A percentile compares a stretch with the other conserved stretches of the same genome.
phyloP scores from a whole-genome alignment of 768 basidiomycete species.

The Hygrophorus pudorinus region DNA sequence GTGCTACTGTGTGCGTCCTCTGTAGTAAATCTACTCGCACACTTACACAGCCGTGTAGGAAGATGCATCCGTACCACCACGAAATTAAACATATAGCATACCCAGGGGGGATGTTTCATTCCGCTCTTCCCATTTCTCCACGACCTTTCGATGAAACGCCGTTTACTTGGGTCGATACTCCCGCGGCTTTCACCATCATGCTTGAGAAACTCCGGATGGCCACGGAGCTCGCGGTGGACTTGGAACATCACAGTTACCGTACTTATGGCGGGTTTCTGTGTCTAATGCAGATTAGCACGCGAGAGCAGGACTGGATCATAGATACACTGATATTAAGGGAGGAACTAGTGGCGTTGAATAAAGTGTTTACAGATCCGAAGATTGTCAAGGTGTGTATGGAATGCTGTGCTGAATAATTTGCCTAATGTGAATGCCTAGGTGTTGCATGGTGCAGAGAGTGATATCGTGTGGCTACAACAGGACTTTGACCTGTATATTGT shows the following conservation, averaged over 20 bases:
- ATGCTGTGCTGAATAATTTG: background rate
- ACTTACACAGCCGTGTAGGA: constrained; percentile 14
- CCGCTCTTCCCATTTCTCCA: constrained; percentile 40
- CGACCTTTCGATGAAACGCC: constrained; percentile 54
- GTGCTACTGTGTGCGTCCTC: constrained; percentile 1
- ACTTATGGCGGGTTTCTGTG: constrained; percentile 84
- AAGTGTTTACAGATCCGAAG: constrained; percentile 74
- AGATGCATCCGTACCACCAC: constrained; percentile 72
- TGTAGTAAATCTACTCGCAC: no score
- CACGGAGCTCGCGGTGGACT: constrained; percentile 84
- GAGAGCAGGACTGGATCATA: constrained; percentile 79
- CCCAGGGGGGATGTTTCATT: constrained; percentile 56
- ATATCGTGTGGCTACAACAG: constrained; percentile 94
- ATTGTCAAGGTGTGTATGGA: constrained; percentile 67
- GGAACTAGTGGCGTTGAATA: constrained; percentile 64
- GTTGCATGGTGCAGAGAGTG: constrained; percentile 90
- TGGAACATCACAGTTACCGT: constrained; percentile 89
- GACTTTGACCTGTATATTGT: constrained; percentile 92
- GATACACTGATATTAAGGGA: constrained; percentile 72
- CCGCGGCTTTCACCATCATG: constrained; percentile 47
- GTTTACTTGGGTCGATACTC: constrained; percentile 62
- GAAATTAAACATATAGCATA: constrained; percentile 72
- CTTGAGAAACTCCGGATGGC: constrained; percentile 52
- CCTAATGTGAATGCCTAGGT: constrained; percentile 36
- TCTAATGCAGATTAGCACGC: constrained; percentile 85